A percentile compares a stretch with the other conserved stretches of the same genome.
Evolutionary conservation across 306 rosid genomes (phyloP).

Genomic region (Abrus pulchellus): DNA sequence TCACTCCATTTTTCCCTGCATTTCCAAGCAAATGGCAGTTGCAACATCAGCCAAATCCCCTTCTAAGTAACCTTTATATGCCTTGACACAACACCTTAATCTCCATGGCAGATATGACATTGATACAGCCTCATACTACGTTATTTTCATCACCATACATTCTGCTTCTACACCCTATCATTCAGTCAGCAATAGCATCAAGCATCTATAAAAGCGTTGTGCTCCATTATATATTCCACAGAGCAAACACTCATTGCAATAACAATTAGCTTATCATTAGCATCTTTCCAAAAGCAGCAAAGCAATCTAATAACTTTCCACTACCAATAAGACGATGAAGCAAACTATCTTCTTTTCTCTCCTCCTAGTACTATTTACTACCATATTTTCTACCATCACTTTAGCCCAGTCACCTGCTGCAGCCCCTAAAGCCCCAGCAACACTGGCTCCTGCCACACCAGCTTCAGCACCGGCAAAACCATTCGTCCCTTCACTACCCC

Average conservation of each 20-base stretch:
- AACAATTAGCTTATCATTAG: too few species aligned
- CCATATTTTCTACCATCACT: conserved; percentile 36
- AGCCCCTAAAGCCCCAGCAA: conserved; percentile 57
- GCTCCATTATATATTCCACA: conserved; percentile 16
- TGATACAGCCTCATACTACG: neutral
- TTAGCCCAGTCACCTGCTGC: conserved; percentile 58
- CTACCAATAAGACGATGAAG: conserved; percentile 40
- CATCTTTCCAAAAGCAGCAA: conserved; percentile 3
- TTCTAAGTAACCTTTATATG: conserved; percentile 34
- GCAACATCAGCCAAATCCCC: conserved; percentile 37
- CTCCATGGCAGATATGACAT: conserved; percentile 32
- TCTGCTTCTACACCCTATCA: conserved; percentile 38
- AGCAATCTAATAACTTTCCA: neutral
- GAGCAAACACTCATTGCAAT: neutral
- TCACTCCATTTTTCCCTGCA: conserved; percentile 37
- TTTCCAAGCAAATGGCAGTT: conserved; percentile 45
- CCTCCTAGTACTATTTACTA: conserved; percentile 8
- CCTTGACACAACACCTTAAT: conserved; percentile 46
- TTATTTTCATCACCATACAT: conserved; percentile 45
- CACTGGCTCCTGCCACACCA: conserved; percentile 25
- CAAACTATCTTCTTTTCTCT: conserved; percentile 44
- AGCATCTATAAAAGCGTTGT: conserved; percentile 47
- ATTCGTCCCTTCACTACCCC: conserved; percentile 52
- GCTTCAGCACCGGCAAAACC: conserved; percentile 51
- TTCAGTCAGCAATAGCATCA: neutral